phyloP scores from a whole-genome alignment of 495 filamentous ascomycete species.

The Penicillium ucsense region DNA sequence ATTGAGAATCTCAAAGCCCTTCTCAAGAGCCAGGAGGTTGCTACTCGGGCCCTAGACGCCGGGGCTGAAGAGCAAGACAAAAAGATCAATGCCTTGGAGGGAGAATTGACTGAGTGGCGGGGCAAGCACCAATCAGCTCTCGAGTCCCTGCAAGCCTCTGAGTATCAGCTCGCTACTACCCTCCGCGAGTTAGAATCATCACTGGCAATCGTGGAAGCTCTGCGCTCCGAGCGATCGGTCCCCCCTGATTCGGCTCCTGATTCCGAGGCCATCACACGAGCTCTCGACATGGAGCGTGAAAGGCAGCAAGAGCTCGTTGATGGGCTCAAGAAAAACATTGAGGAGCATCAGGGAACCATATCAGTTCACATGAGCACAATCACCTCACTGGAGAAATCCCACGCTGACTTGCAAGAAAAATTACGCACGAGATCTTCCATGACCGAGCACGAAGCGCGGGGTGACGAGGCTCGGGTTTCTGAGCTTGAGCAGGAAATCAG shows the following conservation, averaged over 20 bases:
- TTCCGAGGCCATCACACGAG: conserved; percentile 34
- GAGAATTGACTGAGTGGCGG: conserved; percentile 67
- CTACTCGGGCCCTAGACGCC: conserved; percentile 34
- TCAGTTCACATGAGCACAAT: conserved; percentile 53
- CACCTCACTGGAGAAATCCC: conserved; percentile 54
- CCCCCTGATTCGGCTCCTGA: conserved; percentile 28
- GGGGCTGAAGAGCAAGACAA: conserved; percentile 44
- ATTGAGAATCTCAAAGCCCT: conserved; percentile 55
- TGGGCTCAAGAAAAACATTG: conserved; percentile 62
- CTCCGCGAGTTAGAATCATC: conserved; percentile 60
- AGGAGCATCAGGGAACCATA: conserved; percentile 66
- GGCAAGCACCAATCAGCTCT: conserved; percentile 61
- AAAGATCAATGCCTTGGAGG: conserved; percentile 62
- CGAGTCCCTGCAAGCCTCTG: conserved; percentile 61
- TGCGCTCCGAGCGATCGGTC: conserved; percentile 33
- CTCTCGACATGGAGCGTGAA: conserved; percentile 41
- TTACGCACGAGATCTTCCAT: conserved; percentile 34
- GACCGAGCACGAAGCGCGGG: conserved; percentile 27
- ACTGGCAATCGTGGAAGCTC: conserved; percentile 33
- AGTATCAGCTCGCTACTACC: conserved; percentile 60
- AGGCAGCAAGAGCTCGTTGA: conserved; percentile 59
- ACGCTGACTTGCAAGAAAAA: conserved; percentile 47
- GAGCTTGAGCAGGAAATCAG: conserved; percentile 50
- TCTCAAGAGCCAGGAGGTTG: conserved; percentile 38
- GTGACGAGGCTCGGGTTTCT: conserved; percentile 41